Base-by-base conservation (phyloP, 1,139 yeast species). In the Kluyveromyces marxianus region DNA sequence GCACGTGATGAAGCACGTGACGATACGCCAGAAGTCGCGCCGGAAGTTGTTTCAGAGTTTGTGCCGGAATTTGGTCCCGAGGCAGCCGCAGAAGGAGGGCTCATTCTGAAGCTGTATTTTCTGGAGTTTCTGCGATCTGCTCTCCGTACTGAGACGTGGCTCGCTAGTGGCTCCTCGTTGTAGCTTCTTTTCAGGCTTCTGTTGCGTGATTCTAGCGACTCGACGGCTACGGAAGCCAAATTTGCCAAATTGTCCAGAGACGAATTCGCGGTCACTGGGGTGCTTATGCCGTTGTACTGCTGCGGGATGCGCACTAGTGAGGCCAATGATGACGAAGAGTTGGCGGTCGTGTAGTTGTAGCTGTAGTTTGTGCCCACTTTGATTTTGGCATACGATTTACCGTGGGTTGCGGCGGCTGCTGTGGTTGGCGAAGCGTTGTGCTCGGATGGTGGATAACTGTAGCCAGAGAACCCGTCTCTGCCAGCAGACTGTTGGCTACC, bases 161-260 rank as follows among this genome's bases (percentile, higher is more conserved):
- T 4, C 7, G 34, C 34, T 10, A 32, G 14, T 4, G 34, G 4
- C 14, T 32, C 34, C 5, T 32, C 14, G 21, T 14, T 14, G 21
- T 14, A 14, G 21, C 21, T 14, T 14, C 21, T 14, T 14, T 14
- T 14, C 21, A 14, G 21, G 21, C 21, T 14, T 14, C 21, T 14
- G 21, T 14, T 14, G 21, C 21, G 21, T 14, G 21, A 14, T 14
- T 14, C 21, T 14, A 14, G 21, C 21, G 21, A 14, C 21, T 14
- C 21, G 25, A 37, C 43, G 10, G 39, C 42, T 7, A 35, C 42
- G n/a, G 26, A 31, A 6, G 42, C 42, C 25, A 32, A 5, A 24
- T 25, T 31, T 7, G 44, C 41, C 45, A 32, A 21, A 36, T 32
- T 31, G 14, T 39, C 36, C 36, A 32, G 14, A 7, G 42, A 32